A percentile compares a stretch with the other conserved stretches of the same genome.
These are phyloP conservation scores for Cercospora zeae-maydis DNA, from an alignment of 2,329 filamentous ascomycete genomes.

Conservation along the genomic window DNA sequence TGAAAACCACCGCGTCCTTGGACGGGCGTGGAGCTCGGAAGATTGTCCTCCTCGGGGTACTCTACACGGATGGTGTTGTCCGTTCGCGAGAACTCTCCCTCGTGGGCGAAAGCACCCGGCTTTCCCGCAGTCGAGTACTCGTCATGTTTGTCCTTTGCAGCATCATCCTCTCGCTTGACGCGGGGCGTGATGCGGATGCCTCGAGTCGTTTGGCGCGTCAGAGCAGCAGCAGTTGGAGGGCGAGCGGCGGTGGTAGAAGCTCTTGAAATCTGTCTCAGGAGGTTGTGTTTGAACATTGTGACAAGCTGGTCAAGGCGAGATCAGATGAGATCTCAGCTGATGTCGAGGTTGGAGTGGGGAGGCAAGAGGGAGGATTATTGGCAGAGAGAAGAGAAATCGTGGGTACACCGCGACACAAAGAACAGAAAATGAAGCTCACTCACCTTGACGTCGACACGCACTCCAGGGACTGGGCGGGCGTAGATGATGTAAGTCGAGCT, in stretches of 20 bases:
- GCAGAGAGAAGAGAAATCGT: background rate
- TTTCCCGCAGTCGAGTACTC: conserved; percentile 37
- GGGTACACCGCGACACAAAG: background rate
- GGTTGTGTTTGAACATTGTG: conserved; percentile 34
- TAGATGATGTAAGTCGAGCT: conserved; percentile 4
- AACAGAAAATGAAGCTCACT: conserved; percentile 9
- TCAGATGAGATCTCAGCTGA: background rate
- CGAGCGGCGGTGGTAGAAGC: conserved; percentile 31
- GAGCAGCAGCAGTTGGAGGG: conserved; percentile 25
- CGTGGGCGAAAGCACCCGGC: conserved; percentile 42
- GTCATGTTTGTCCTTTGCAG: conserved; percentile 32
- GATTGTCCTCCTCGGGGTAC: conserved; percentile 74
- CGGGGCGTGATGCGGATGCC: conserved; percentile 23
- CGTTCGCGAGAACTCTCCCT: conserved; percentile 73
- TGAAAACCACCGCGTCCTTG: conserved; percentile 74
- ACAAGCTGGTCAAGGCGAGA: background rate
- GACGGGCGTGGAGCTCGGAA: conserved; percentile 68
- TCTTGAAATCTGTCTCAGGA: conserved; percentile 35
- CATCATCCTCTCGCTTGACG: conserved; percentile 25
- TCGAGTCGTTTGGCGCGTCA: conserved; percentile 20
- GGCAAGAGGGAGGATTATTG: background rate
- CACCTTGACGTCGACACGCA: conserved; percentile 7
- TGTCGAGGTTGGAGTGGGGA: background rate
- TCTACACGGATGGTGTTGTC: conserved; percentile 74
- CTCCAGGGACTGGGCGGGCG: conserved; percentile 5